These are phyloP conservation scores for Tardiomyces blankii DNA, from an alignment of 1,139 yeast species.

Conservation along the genomic window DNA sequence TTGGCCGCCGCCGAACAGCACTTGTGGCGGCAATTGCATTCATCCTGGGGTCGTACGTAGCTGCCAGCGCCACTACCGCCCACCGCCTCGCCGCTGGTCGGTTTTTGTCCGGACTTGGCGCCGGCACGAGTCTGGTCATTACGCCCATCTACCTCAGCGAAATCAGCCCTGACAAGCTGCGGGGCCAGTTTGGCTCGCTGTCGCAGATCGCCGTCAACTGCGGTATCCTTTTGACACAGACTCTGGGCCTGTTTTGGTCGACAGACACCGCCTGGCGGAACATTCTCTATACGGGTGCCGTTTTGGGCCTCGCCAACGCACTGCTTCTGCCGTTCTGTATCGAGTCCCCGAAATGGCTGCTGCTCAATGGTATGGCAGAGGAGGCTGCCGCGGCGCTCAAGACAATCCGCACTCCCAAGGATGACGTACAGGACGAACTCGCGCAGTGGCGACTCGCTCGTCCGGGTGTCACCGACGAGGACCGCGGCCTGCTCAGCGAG, in stretches of 20 bases:
- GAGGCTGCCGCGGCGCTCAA: slow-evolving; percentile 29
- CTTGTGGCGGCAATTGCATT: slow-evolving; percentile 46
- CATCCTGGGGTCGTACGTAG: slow-evolving; percentile 56
- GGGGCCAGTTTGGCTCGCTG: slow-evolving; percentile 80
- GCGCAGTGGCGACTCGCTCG: slow-evolving; percentile 2
- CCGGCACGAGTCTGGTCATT: slow-evolving; percentile 78
- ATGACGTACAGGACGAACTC: slow-evolving; percentile 18
- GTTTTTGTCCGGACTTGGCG: slow-evolving; percentile 69
- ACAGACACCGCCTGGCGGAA: slow-evolving; percentile 54
- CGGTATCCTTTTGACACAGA: slow-evolving; percentile 74
- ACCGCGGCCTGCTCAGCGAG: slow-evolving; percentile 1
- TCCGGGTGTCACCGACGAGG: not conserved
- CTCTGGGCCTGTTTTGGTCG: slow-evolving; percentile 59
- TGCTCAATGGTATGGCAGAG: slow-evolving; percentile 21
- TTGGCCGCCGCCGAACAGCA: slow-evolving; percentile 55
- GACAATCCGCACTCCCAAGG: slow-evolving; percentile 21
- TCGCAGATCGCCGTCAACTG: slow-evolving; percentile 76
- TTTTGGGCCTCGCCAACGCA: slow-evolving; percentile 42
- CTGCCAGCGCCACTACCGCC: slow-evolving; percentile 41
- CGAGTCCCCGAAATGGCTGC: slow-evolving; percentile 82
- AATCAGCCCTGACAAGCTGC: slow-evolving; percentile 52
- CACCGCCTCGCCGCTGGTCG: slow-evolving; percentile 51
- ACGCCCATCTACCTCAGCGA: slow-evolving; percentile 77
- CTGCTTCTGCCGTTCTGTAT: slow-evolving; percentile 37
- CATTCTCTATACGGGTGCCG: slow-evolving; percentile 48